Evolutionary conservation across 805 yeast genomes (phyloP).

Genomic region (Torulaspora indica): DNA sequence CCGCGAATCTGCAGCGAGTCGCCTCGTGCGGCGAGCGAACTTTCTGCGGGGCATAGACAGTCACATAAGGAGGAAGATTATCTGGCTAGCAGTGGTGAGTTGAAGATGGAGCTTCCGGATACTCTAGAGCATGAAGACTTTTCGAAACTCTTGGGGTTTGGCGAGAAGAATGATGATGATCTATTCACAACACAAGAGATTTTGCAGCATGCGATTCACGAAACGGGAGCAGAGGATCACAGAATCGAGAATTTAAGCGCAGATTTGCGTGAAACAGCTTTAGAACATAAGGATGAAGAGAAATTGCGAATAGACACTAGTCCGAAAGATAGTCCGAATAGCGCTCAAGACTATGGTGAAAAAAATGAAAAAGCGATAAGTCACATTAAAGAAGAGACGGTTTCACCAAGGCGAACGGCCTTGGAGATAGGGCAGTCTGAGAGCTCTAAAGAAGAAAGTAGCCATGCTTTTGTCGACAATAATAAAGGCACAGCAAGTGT

Average conservation of each 20-base stretch:
- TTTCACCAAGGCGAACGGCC: constrained; percentile 8
- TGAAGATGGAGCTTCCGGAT: constrained; percentile 26
- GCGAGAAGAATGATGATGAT: constrained; percentile 33
- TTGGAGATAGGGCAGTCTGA: constrained; percentile 4
- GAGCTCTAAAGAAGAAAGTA: not conserved
- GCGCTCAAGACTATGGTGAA: not conserved
- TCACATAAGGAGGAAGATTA: constrained; percentile 6
- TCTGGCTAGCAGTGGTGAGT: constrained; percentile 12
- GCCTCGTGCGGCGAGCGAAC: not conserved
- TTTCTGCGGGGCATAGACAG: constrained; percentile 2
- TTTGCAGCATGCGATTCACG: constrained; percentile 19
- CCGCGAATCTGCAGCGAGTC: not conserved
- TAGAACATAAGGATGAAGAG: constrained; percentile 10
- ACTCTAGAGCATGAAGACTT: constrained; percentile 30
- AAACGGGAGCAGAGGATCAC: constrained; percentile 7
- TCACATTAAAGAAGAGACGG: constrained; percentile 6
- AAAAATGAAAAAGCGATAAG: not conserved
- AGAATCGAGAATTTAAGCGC: constrained; percentile 2
- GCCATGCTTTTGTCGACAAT: not conserved
- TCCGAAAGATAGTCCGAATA: not conserved
- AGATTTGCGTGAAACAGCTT: constrained; percentile 9
- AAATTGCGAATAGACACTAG: not conserved
- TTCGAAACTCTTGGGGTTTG: constrained; percentile 33
- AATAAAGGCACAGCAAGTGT: not conserved
- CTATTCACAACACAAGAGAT: constrained; percentile 18